These are phyloP conservation scores for Sphagnum tenellum DNA, from an alignment of 225 moss, liverwort and hornwort species.

Conservation along the genomic window DNA sequence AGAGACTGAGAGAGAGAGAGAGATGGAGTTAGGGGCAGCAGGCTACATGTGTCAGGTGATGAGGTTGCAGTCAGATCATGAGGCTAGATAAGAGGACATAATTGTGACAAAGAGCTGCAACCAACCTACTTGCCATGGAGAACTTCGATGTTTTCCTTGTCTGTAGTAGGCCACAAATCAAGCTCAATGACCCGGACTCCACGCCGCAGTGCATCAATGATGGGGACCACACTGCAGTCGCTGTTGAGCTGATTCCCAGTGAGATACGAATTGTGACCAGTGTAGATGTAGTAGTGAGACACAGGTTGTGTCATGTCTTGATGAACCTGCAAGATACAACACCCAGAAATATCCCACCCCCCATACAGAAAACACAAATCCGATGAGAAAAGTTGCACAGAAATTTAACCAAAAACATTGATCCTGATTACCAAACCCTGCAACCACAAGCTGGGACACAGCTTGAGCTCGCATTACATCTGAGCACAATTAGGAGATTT, in stretches of 20 bases:
- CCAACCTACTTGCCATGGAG: conserved; percentile 62
- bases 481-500: too few species aligned
- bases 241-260: conserved; percentile 97
- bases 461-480: too few species aligned
- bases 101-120: conserved; percentile 4
- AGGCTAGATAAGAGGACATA: conserved; percentile 3
- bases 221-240: conserved; percentile 65
- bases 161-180: conserved; percentile 69
- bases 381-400: too few species aligned
- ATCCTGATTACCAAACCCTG: too few species aligned
- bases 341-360: too few species aligned
- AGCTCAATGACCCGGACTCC: conserved; percentile 90
- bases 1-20: too few species aligned
- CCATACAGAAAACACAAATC: too few species aligned
- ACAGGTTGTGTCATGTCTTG: conserved; percentile 84
- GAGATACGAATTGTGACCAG: conserved; percentile 92
- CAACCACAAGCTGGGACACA: too few species aligned
- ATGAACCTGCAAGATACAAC: conserved; percentile 33
- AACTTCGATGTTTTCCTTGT: conserved; percentile 51
- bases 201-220: conserved; percentile 50
- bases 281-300: conserved; percentile 70
- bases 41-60: too few species aligned
- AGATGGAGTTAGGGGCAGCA: too few species aligned
- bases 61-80: too few species aligned
- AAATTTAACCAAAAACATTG: background rate